phyloP scores from a whole-genome alignment of 257 asterid species.

The Plectranthus barbatus region DNA sequence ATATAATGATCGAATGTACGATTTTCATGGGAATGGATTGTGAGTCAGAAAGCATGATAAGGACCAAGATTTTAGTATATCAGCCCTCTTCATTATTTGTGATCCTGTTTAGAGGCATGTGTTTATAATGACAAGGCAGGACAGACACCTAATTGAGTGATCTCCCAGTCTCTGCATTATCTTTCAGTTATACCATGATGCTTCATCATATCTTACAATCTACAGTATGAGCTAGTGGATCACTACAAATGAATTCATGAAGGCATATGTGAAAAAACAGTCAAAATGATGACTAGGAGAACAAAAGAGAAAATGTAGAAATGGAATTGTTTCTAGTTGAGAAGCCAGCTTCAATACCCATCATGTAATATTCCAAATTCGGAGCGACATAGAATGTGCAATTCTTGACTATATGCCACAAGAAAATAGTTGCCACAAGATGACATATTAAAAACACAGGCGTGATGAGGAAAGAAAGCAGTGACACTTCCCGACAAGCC shows the following conservation, averaged over 20 bases:
- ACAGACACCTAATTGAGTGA: slow-evolving; percentile 1
- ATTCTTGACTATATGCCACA: slow-evolving; percentile 7
- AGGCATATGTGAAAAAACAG: neutral
- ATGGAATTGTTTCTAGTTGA: neutral
- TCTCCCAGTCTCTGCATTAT: neutral
- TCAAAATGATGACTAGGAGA: too few relatives aligned
- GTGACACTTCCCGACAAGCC: slow-evolving; percentile 49
- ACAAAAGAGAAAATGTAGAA: too few relatives aligned
- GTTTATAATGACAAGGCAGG: slow-evolving; percentile 8
- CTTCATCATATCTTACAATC: neutral
- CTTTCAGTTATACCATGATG: neutral
- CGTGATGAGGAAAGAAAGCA: slow-evolving; percentile 57
- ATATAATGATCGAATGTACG: slow-evolving; percentile 6
- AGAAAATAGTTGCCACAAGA: slow-evolving; percentile 22
- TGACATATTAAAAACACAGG: slow-evolving; percentile 36
- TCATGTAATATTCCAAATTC: slow-evolving; percentile 13
- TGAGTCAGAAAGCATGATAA: slow-evolving; percentile 23
- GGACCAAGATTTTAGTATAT: slow-evolving; percentile 8
- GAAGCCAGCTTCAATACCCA: slow-evolving; percentile 3
- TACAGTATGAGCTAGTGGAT: neutral
- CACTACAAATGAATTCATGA: neutral
- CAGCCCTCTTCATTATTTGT: neutral
- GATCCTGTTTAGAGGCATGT: slow-evolving; percentile 15
- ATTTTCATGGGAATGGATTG: slow-evolving; percentile 16
- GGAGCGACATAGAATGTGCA: slow-evolving; percentile 18